Conservation (phyloP, 2,329 filamentous ascomycete genomes). For the Penicillium nordicum region DNA sequence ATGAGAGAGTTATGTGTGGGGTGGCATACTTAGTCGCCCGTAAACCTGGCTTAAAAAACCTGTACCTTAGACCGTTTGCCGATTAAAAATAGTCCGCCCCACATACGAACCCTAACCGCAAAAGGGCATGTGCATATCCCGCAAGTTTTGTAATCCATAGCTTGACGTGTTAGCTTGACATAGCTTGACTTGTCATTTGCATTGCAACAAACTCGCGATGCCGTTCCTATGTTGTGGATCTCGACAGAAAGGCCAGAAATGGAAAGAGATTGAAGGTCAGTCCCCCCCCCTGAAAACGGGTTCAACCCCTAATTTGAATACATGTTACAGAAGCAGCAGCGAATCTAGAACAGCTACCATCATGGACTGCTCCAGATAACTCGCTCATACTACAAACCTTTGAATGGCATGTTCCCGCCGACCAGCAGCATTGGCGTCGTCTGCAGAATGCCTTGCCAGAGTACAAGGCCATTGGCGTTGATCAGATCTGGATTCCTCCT, state of each 20-base stretch:
- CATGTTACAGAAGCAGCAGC: slow-evolving; percentile 16
- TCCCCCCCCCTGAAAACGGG: background rate
- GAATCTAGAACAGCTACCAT: slow-evolving; percentile 26
- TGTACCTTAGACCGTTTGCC: background rate
- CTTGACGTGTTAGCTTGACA: background rate
- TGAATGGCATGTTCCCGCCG: slow-evolving; percentile 68
- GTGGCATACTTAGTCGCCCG: too few species aligned
- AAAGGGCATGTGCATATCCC: background rate
- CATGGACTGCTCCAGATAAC: slow-evolving; percentile 36
- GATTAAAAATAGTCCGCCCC: background rate
- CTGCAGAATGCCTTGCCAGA: slow-evolving; percentile 52
- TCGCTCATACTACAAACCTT: slow-evolving; percentile 65
- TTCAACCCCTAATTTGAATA: background rate
- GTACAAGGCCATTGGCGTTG: slow-evolving; percentile 59
- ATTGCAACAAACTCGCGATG: background rate
- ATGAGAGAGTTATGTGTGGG: too few species aligned
- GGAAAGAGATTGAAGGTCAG: slow-evolving; percentile 4
- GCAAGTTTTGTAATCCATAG: background rate
- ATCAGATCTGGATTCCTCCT: slow-evolving; percentile 66
- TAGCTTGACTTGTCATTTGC: background rate
- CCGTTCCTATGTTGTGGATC: slow-evolving; percentile 3
- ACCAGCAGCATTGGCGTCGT: slow-evolving; percentile 60
- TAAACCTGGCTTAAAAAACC: too few species aligned
- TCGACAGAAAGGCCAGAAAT: background rate
- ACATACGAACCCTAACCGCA: background rate